Evolutionary conservation across 1,284 basidiomycete species (phyloP), one percentile per base, ranked within the genome.

Genomic region (Schizopora paradoxa): DNA sequence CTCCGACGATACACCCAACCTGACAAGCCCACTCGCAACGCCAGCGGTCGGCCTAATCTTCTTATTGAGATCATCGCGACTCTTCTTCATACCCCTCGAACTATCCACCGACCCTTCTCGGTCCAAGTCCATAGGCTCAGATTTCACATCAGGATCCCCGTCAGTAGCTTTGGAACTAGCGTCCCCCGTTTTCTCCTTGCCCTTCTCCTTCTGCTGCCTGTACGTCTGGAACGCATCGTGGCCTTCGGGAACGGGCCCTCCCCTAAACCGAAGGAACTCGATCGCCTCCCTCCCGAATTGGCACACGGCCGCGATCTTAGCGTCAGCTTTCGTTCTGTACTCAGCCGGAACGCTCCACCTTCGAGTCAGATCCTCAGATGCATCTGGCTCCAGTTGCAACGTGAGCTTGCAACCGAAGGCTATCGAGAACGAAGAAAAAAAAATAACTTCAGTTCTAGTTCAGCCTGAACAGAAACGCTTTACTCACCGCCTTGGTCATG

Each of bases 241-340:
- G 14, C 59, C 67, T 23, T 57, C 53, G 0, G 75, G 73, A 3
- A 64, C 59, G 1, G 63, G 53, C 22, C 58, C 54, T 29, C 74
- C 74, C 16, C 61, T 66, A 53, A 74, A 78, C 16, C 73, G 70
- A 22, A 83, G 56, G 37, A 79, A 71, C 50, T 82, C 78, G 40
- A 83, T 59, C 14, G 68, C 65, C 51, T 72, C 61, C 52, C 75
- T 64, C 10, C 70, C 72, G 2, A 79, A 82, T 2, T 61, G 58
- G 39, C 66, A 68, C 0, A 71, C 62, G 7, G 73, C 79, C 13
- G 76, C 80, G 14, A 69, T 62, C 57, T 73, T 80, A 6, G 82
- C 81, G 50, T 85, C 81, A 10, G 64, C 66, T 52, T 77, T 77
- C 25, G 64, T 73, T 29, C 72, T 66, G 56, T 79, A 82, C 49